Evolutionary conservation across 441 rosid species (phyloP).

Genomic region (Adansonia grandidieri): DNA sequence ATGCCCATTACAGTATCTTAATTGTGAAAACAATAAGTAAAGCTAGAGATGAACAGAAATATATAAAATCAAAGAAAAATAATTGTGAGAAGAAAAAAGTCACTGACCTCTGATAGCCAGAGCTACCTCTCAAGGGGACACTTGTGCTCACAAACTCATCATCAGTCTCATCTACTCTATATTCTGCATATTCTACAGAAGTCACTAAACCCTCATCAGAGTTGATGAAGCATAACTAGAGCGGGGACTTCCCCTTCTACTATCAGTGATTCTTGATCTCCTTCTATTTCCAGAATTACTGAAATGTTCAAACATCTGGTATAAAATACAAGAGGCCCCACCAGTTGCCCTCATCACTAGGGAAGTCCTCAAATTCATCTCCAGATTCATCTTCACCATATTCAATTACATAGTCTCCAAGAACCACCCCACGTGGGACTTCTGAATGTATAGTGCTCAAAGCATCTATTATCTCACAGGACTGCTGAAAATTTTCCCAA

Average conservation of each 20-base stretch:
- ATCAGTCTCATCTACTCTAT: slow-evolving; percentile 82
- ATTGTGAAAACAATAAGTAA: background rate
- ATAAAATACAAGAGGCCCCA: slow-evolving; percentile 96
- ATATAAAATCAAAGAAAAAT: background rate
- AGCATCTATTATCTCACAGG: slow-evolving; percentile 92
- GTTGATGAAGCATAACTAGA: slow-evolving; percentile 68
- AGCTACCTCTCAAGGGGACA: slow-evolving; percentile 58
- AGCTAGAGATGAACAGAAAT: background rate
- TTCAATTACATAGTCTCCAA: slow-evolving; percentile 97
- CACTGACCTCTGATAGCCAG: slow-evolving; percentile 76
- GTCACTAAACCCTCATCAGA: slow-evolving; percentile 94
- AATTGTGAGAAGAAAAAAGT: slow-evolving; percentile 23
- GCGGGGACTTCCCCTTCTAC: slow-evolving; percentile 74
- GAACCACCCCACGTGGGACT: slow-evolving; percentile 89
- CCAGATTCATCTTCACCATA: slow-evolving; percentile 88
- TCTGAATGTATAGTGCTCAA: slow-evolving; percentile 97
- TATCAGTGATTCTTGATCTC: slow-evolving; percentile 72
- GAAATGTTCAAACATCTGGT: slow-evolving; percentile 83
- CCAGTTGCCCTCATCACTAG: slow-evolving; percentile 77
- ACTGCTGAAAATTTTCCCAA: slow-evolving; percentile 98
- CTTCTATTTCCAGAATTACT: slow-evolving; percentile 89
- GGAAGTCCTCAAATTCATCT: slow-evolving; percentile 90
- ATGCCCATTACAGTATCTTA: background rate
- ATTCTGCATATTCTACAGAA: slow-evolving; percentile 74
- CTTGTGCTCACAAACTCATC: slow-evolving; percentile 67